Evolutionary conservation across 129 eudicot species (phyloP).

Genomic region (Flaveria ramosissima): DNA sequence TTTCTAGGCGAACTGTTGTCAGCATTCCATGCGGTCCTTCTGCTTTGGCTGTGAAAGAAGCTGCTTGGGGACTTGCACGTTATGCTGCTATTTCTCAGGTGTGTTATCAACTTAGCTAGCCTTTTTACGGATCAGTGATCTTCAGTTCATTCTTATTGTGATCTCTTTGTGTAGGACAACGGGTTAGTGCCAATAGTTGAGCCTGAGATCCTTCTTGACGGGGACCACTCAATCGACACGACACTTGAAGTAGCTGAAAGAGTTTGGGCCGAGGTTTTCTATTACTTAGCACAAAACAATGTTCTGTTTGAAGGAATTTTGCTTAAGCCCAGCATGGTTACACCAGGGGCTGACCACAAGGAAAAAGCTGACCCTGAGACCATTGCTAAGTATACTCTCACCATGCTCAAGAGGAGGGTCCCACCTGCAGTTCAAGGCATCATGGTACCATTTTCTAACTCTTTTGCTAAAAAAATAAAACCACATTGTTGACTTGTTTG

Average conservation of each 20-base stretch:
- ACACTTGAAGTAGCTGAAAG: conserved; percentile 87
- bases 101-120: neutral
- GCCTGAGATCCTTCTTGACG: conserved; percentile 97
- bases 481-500: neutral
- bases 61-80: conserved; percentile 95
- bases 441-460: conserved; percentile 52
- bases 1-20: conserved; percentile 81
- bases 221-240: conserved; percentile 87
- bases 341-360: conserved; percentile 93
- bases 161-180: conserved; percentile 55
- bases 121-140: neutral
- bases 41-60: conserved; percentile 89
- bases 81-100: conserved; percentile 95
- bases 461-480: conserved; percentile 2
- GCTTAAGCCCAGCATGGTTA: conserved; percentile 94
- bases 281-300: conserved; percentile 86
- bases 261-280: conserved; percentile 92
- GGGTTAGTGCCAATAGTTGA: conserved; percentile 97
- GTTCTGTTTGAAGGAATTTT: conserved; percentile 75
- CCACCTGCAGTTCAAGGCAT: conserved; percentile 97
- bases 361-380: conserved; percentile 85
- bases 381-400: conserved; percentile 74
- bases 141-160: neutral
- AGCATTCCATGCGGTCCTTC: conserved; percentile 94
- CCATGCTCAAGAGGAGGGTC: conserved; percentile 91